Evolutionary conservation across 148 eudicot species (phyloP), one percentile per base, ranked within the genome.

Genomic region (Pharnaceum exiguum): DNA sequence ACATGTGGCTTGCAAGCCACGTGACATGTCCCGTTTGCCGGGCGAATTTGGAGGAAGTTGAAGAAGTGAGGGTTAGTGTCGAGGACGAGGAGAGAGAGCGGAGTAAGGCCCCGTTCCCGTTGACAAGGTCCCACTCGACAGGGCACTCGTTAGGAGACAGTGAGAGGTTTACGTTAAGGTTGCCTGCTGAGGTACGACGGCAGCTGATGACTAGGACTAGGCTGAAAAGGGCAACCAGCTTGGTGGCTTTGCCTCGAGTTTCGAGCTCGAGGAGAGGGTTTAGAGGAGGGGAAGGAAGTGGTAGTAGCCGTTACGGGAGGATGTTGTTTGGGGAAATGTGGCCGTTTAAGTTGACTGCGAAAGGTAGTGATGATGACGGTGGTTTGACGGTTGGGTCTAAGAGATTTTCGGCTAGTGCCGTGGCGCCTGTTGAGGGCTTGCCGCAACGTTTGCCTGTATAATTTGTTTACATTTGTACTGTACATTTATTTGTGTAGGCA

Each of bases 11-110:
- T 2, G 56, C 36, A 11, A 66, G 46, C 0, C 82, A 77, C 57
- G 17, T 63, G 4, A 81, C 82, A 1, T 81, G 85, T 19, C 79
- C 79, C 0, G 71, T 75, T 5, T 75, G 76, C 25, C 62, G 76
- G 6, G 61, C 65, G 7, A 48, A 62, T 29, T 66, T 71, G 8
- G 52, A 32, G 25, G 2, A 10, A 4, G 9, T 7, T 3, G 7
- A 13, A 5, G 67, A 69, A 2, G 62, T 61, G 4, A 51, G 23
- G 27, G 26, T 69, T 18, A 28, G 61, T 31, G 32, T 69, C 9
- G 12, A 3, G 7, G 61, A 54, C 1, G 35, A 64, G 28, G 4
- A 10, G 26, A 30, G 10, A 30, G 12, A 21, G 48, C 13, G 19
- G 3, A 31, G 23, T 2, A 48, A 53, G 15, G 38, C 54, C 30